Evolutionary conservation across 2,329 filamentous ascomycete species (phyloP).

Genomic region (Scedosporium minutisporum): DNA sequence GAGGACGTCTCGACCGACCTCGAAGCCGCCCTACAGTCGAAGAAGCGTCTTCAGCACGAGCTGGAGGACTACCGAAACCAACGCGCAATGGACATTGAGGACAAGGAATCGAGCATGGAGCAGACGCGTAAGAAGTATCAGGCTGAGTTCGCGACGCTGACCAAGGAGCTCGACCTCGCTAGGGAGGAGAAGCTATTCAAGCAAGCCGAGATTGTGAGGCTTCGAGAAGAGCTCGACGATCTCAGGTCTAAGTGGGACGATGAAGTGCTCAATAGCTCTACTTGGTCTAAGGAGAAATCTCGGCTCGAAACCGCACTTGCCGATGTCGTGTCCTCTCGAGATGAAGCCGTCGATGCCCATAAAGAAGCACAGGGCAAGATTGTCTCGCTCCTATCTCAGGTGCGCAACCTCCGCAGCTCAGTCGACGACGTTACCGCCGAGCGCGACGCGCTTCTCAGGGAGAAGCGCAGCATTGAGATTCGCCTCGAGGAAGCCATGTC

Average conservation of each 20-base stretch:
- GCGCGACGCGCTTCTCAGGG: slow-evolving; percentile 72
- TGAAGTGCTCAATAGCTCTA: slow-evolving; percentile 92
- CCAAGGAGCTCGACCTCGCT: slow-evolving; percentile 86
- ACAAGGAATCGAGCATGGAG: slow-evolving; percentile 92
- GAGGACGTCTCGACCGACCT: slow-evolving; percentile 89
- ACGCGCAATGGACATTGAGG: slow-evolving; percentile 89
- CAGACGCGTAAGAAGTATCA: slow-evolving; percentile 98
- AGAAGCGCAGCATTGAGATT: slow-evolving; percentile 82
- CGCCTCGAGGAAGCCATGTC: slow-evolving; percentile 80
- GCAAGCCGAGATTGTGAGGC: slow-evolving; percentile 75
- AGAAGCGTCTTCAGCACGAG: slow-evolving; percentile 92
- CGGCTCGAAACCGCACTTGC: slow-evolving; percentile 82
- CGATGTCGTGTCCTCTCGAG: slow-evolving; percentile 80
- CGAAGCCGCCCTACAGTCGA: slow-evolving; percentile 73
- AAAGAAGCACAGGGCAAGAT: slow-evolving; percentile 93
- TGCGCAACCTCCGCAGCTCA: slow-evolving; percentile 70
- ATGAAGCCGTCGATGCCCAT: slow-evolving; percentile 86
- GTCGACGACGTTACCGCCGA: slow-evolving; percentile 82
- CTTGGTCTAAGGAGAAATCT: slow-evolving; percentile 96
- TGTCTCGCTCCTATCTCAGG: slow-evolving; percentile 80
- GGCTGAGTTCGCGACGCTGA: slow-evolving; percentile 77
- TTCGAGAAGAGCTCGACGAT: slow-evolving; percentile 94
- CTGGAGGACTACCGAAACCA: slow-evolving; percentile 95
- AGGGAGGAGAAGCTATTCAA: slow-evolving; percentile 79
- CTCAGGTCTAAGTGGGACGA: slow-evolving; percentile 96